A percentile compares a stretch with the other conserved stretches of the same genome.
Conservation (phyloP, 139 green algal genomes). For the Asterochloris erici region DNA sequence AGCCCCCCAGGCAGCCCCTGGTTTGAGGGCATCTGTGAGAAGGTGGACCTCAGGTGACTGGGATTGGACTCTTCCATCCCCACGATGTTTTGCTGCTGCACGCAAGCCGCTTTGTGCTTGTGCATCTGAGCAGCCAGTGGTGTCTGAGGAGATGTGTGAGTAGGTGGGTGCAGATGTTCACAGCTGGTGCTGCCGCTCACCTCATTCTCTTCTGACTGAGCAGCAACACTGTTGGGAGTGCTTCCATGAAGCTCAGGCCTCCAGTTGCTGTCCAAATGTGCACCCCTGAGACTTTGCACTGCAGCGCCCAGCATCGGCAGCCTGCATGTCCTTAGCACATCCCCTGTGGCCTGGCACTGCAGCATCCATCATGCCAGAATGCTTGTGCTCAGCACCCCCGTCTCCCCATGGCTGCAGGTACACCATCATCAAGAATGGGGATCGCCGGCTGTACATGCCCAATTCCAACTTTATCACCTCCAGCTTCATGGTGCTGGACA, state of each 20-base stretch:
- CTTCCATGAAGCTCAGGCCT: no score
- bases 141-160: no score
- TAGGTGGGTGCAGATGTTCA: no score
- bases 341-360: neutral
- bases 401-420: slow-evolving; percentile 32
- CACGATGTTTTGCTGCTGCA: neutral
- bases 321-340: neutral
- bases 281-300: no score
- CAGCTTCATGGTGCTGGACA: slow-evolving; percentile 66
- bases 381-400: neutral
- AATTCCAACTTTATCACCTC: slow-evolving; percentile 62
- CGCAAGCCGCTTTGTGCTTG: neutral
- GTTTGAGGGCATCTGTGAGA: slow-evolving; percentile 69
- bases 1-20: slow-evolving; percentile 29
- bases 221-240: no score
- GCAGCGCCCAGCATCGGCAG: no score
- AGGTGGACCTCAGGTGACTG: slow-evolving; percentile 58
- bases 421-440: slow-evolving; percentile 51
- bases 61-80: neutral
- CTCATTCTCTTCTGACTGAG: no score
- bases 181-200: no score
- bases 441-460: slow-evolving; percentile 54
- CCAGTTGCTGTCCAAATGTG: no score
- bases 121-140: neutral
- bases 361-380: no score